These are phyloP conservation scores for Petunia hybrid DNA, from an alignment of 305 asterid genomes.

Conservation along the genomic window DNA sequence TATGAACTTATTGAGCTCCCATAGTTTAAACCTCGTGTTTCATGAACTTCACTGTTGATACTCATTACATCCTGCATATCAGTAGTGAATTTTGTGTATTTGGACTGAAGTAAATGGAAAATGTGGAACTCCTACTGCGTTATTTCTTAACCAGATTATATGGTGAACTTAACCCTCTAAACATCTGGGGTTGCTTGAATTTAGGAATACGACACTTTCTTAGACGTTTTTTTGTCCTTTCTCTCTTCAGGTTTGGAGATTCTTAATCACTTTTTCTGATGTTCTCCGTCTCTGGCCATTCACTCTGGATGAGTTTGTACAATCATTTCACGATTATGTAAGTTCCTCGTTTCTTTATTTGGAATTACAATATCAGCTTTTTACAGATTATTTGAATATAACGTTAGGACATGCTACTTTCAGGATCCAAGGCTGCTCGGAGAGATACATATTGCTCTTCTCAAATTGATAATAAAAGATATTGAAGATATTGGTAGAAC, in stretches of 20 bases:
- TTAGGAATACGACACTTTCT: conserved; percentile 16
- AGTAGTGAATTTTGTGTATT: background rate
- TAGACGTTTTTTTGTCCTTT: background rate
- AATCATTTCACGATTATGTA: conserved; percentile 84
- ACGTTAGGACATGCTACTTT: conserved; percentile 28
- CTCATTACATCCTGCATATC: background rate
- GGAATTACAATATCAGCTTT: background rate
- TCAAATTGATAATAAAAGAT: conserved; percentile 75
- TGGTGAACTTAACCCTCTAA: conserved; percentile 17
- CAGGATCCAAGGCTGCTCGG: conserved; percentile 91
- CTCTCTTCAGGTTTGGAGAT: conserved; percentile 78
- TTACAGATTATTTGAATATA: conserved; percentile 35
- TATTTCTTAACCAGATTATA: conserved; percentile 21
- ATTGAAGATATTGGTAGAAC: conserved; percentile 87
- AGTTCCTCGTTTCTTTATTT: conserved; percentile 42
- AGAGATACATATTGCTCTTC: conserved; percentile 84
- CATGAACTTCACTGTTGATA: background rate
- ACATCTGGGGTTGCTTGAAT: background rate
- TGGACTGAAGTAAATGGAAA: background rate
- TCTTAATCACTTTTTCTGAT: conserved; percentile 86
- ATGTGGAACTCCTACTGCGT: background rate
- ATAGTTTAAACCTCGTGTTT: background rate
- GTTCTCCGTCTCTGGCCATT: conserved; percentile 96
- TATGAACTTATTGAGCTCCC: background rate
- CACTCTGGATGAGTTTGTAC: conserved; percentile 87